These are phyloP conservation scores for Mycena capillaripes DNA, from an alignment of 768 basidiomycete species.

Conservation along the genomic window DNA sequence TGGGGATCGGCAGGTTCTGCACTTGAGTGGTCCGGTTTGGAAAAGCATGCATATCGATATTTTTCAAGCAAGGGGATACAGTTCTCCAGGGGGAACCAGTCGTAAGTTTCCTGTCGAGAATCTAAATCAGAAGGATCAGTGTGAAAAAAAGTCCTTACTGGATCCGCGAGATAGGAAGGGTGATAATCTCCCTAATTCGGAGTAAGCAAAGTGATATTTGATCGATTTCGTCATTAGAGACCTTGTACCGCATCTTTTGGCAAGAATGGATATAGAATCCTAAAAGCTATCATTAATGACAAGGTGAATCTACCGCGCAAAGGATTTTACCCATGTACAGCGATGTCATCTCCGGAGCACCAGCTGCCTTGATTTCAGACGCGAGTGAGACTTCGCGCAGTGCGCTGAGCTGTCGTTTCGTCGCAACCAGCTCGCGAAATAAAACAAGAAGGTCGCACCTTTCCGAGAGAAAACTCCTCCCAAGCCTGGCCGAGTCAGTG, in stretches of 20 bases:
- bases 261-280: slow-evolving; percentile 96
- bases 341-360: slow-evolving; percentile 70
- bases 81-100: slow-evolving; percentile 77
- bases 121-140: neutral
- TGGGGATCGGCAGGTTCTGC: slow-evolving; percentile 43
- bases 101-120: slow-evolving; percentile 74
- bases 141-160: slow-evolving; percentile 60
- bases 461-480: slow-evolving; percentile 82
- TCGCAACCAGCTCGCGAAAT: neutral
- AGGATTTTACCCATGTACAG: slow-evolving; percentile 86
- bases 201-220: neutral
- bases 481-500: slow-evolving; percentile 54
- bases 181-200: slow-evolving; percentile 74
- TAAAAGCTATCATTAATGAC: slow-evolving; percentile 44
- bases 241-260: slow-evolving; percentile 95
- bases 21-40: slow-evolving; percentile 70
- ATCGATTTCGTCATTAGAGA: neutral
- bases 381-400: slow-evolving; percentile 85
- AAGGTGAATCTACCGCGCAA: neutral
- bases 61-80: slow-evolving; percentile 75
- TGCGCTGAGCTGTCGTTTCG: slow-evolving; percentile 76
- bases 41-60: slow-evolving; percentile 79
- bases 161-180: slow-evolving; percentile 91
- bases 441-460: slow-evolving; percentile 58
- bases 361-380: slow-evolving; percentile 80